Base-by-base conservation (phyloP, 192 early-diverging fungal species). In the Backusella westeae region DNA sequence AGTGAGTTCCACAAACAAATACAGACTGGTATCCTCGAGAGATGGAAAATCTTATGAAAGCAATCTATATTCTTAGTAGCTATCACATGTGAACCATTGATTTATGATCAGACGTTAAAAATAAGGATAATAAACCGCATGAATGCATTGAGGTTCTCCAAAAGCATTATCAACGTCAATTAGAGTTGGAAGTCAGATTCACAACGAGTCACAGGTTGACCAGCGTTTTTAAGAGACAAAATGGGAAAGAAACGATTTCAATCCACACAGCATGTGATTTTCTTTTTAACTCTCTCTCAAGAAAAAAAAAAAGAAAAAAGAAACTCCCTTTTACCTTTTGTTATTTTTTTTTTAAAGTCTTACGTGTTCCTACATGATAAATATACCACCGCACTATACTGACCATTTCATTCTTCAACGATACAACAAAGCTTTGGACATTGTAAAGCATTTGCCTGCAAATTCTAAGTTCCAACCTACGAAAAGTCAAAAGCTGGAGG, bases 391-490 rank as follows among this genome's bases (percentile, higher is more conserved):
- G 14, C 69, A 71, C 23, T 71, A 71, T 26, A 71, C 69, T 9
- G 69, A 71, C 26, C 14, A 26, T 15, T 71, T 71, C 36, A 59
- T 73, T 56, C 38, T 72, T 21, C 77, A 72, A n/a, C 56, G 80
- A 12, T 83, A 80, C 34, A 79, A 79, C 17, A 83, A 77, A 63
- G 82, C 82, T 1, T 34, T 83, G 32, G n/a, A 78, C n/a, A 74
- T 83, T 29, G 82, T 79, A 23, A 78, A 83, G 67, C 71, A 73
- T 26, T 65, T 83, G 21, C 72, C 82, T 19, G 75, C 75, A 4
- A 77, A 66, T 35, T 71, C 78, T n/a, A 74, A 67, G 7, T 74
- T 83, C 29, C 82, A 83, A 36, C 82, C 82, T 71, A 76, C 82
- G 29, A 80, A 79, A 29, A 49, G 44, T 17, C 70, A 71, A 32